Percentiles rank a stretch among this genome's conserved stretches.
Evolutionary conservation across 139 green algal species (phyloP).

Genomic region (Coelastrella sp.): DNA sequence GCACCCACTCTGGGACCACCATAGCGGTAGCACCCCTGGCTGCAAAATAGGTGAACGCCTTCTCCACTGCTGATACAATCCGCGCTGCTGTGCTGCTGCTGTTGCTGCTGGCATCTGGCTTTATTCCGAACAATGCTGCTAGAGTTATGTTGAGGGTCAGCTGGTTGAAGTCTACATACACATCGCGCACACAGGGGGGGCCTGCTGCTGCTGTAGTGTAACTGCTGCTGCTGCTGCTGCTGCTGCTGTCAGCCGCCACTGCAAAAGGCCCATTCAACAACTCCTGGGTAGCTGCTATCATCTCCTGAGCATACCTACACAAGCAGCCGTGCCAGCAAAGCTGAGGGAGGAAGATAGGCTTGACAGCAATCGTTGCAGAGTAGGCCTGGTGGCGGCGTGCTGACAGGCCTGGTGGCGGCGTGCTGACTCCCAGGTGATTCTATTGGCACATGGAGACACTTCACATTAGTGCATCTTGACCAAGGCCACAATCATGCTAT

Average conservation of each 20-base stretch:
- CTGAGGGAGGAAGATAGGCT: too few species aligned
- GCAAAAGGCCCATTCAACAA: constrained; percentile 48
- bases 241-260: constrained; percentile 37
- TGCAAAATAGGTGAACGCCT: constrained; percentile 84
- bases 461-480: not conserved
- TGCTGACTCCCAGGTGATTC: too few species aligned
- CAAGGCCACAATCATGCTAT: not conserved
- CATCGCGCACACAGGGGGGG: constrained; percentile 16
- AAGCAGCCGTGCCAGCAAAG: not conserved
- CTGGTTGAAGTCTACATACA: constrained; percentile 84
- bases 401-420: too few species aligned
- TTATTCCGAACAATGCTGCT: constrained; percentile 83
- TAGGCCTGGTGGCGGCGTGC: too few species aligned
- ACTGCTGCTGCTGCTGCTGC: constrained; percentile 26
- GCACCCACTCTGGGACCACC: constrained; percentile 86
- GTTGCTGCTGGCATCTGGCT: not conserved
- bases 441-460: too few species aligned
- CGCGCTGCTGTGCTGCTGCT: constrained; percentile 30
- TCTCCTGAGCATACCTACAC: constrained; percentile 56
- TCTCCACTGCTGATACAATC: constrained; percentile 54
- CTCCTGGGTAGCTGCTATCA: constrained; percentile 62
- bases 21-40: constrained; percentile 52
- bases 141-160: constrained; percentile 86
- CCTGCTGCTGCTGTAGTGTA: not conserved
- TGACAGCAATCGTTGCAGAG: too few species aligned